Evolutionary conservation across 2,329 filamentous ascomycete genomes (phyloP).

Genomic region (Fusarium heterosporum): DNA sequence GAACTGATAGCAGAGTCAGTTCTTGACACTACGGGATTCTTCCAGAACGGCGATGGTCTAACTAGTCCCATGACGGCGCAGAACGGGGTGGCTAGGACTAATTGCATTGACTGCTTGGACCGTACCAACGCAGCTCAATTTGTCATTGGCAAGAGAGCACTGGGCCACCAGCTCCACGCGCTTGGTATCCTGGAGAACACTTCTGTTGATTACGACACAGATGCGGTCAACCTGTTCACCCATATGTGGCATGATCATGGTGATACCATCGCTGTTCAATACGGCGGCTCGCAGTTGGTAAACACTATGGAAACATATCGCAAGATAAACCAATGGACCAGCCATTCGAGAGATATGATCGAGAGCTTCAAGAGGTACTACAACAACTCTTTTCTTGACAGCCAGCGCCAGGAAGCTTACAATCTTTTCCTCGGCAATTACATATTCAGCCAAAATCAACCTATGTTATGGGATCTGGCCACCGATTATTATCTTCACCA

Average conservation of each 20-base stretch:
- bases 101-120: conserved; percentile 98
- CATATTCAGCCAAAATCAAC: conserved; percentile 85
- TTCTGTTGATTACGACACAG: conserved; percentile 90
- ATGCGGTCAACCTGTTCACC: conserved; percentile 95
- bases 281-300: conserved; percentile 95
- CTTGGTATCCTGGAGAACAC: conserved; percentile 86
- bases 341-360: conserved; percentile 97
- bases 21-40: conserved; percentile 87
- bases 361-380: conserved; percentile 99
- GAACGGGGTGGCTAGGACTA: conserved; percentile 93
- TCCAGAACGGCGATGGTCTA: conserved; percentile 86
- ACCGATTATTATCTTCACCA: conserved; percentile 98
- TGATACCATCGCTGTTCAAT: conserved; percentile 97
- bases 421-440: conserved; percentile 98
- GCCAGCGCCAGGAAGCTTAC: conserved; percentile 97
- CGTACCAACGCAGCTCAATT: conserved; percentile 98
- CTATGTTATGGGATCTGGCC: conserved; percentile 95
- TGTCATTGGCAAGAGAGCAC: conserved; percentile 92
- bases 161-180: conserved; percentile 92
- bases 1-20: conserved; percentile 92
- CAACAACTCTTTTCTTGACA: conserved; percentile 97
- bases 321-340: conserved; percentile 99
- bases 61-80: conserved; percentile 76
- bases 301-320: conserved; percentile 99
- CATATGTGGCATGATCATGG: conserved; percentile 99